Evolutionary conservation across 768 basidiomycete species (phyloP), one percentile per base, ranked within the genome.

Genomic region (Termitomyces sp.): DNA sequence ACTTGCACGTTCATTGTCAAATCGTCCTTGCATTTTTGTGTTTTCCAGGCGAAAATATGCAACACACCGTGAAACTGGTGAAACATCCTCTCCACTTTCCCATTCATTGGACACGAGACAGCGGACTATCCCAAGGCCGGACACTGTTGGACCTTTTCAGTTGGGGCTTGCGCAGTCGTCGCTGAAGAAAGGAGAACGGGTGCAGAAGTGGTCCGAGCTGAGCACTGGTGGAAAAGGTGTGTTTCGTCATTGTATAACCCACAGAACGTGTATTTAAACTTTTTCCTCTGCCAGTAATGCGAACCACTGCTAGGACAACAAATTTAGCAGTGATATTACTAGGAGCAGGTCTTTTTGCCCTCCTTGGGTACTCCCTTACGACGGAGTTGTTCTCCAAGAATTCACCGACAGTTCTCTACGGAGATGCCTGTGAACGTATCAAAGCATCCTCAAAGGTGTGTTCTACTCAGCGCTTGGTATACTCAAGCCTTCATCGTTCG

Each of bases 311-410:
- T 16, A 73, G 79, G 53, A 82, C 83, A 11, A 77, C 79, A 32
- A 84, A 84, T 60, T 60, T 84, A 15, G 73, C 73, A 67, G 89
- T 89, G 20, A 81, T 87, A 49, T 69, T 94, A 18, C 75, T 92
- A 35, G 92, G 92, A n/a, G 92, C 91, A 5, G 89, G 90, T 18
- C 77, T 94, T 28, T 90, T 91, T 35, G 83, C 83, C 7, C 80
- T 94, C 42, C 81, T 94, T 39, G 75, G 86, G 28, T 94, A 93
- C 69, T 90, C 90, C 22, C 79, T 94, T 36, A 88, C 89, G 16
- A 88, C 92, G 7, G 92, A 94, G 69, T 77, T 94, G 7, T 92
- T 93, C 71, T 92, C 92, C n/a, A 86, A 83, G 70, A 94, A 94
- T 70, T 93, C 91, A 32, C 90, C 92, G 6, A 92, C 92, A 4